Evolutionary conservation across 2,329 filamentous ascomycete genomes (phyloP).

Genomic region (Venturia pyrina): DNA sequence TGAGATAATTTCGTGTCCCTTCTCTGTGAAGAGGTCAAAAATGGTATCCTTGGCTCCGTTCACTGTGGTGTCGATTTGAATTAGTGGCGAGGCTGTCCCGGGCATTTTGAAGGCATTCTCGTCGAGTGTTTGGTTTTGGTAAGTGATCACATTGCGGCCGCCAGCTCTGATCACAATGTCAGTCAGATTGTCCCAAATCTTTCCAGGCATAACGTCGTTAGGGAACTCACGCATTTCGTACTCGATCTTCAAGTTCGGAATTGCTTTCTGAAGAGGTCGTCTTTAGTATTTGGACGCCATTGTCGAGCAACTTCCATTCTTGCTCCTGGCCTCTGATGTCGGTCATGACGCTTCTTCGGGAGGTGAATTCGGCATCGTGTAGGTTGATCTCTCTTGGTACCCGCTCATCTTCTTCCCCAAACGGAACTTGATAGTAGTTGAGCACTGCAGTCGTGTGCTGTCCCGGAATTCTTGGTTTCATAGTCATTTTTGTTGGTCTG

Average conservation of each 20-base stretch:
- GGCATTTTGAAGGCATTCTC: background rate
- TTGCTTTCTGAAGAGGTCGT: background rate
- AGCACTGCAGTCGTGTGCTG: slow-evolving; percentile 1
- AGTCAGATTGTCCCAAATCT: background rate
- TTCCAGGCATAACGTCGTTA: background rate
- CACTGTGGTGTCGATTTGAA: background rate
- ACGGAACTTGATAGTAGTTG: background rate
- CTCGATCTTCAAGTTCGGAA: background rate
- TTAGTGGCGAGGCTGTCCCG: background rate
- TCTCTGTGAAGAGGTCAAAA: background rate
- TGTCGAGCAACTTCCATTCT: slow-evolving; percentile 2
- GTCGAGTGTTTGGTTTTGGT: background rate
- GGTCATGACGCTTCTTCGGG: background rate
- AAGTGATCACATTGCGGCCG: background rate
- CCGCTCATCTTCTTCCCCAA: background rate
- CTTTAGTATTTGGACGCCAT: slow-evolving; percentile 1
- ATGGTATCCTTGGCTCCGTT: background rate
- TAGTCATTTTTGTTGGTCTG: background rate
- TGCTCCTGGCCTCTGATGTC: background rate
- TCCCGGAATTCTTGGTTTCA: background rate
- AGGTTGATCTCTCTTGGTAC: background rate
- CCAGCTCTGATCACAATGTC: background rate
- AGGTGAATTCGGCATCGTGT: background rate
- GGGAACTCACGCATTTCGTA: background rate
- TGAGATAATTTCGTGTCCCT: background rate